Evolutionary conservation across 805 yeast species (phyloP), one percentile per base, ranked within the genome.

Genomic region (Suhomyces sp.): DNA sequence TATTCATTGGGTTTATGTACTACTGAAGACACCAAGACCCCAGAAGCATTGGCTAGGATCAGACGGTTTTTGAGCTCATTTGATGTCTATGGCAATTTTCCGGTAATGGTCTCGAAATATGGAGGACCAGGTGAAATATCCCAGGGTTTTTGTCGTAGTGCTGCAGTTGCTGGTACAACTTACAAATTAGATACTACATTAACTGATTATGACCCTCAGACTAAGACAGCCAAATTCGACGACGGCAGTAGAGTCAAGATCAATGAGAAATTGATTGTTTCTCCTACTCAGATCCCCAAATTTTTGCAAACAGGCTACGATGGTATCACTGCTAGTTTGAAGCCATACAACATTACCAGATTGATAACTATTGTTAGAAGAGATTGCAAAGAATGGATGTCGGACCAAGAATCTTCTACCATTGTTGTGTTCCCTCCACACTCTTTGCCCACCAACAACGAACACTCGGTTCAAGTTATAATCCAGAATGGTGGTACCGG

Each of bases 131-230:
- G 98, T 49, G 99, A 93, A 70, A 75, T 93, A 24, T 85, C 96
- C 13, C 99, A 93, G 72, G 99, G 97, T 1, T 93, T 94, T 69
- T 93, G 97, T 72, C 80, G 99, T 60, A 87, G 96, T 52, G 98
- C 98, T 3, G 99, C 99, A 12, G 98, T 93, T 56, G 98, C 94
- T 17, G 98, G 98, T 50, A 87, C 97, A 50, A 89, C 96, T 31
- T 93, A 94, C 72, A 90, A 91, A 67, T 76, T 93, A 51, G 84
- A 86, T 63, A 86, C 94, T 13, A 72, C 77, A 39, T 69, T 93
- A 48, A 72, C 72, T 4, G 81, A 82, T 35, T 90, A 75, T 69
- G 93, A 93, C 65, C 82, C 86, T 33, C 71, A 67, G 24, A 72
- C 82, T 27, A 85, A 87, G 61, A 73, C 83, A 21, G 97, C 96